These are phyloP conservation scores for Linum lewisii DNA, from an alignment of 345 rosid genomes.

Conservation along the genomic window DNA sequence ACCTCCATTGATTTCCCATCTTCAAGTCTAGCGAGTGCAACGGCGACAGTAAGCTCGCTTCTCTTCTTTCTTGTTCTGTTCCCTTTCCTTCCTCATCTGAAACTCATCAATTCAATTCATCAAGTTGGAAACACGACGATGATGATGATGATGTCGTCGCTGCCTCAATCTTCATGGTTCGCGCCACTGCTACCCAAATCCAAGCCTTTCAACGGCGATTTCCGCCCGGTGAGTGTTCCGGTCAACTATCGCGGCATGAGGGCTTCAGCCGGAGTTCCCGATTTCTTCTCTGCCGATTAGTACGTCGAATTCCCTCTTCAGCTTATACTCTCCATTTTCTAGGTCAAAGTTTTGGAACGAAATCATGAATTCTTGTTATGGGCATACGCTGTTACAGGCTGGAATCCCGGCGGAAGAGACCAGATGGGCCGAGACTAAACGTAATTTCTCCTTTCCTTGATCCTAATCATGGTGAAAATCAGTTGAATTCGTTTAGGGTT, in stretches of 20 bases:
- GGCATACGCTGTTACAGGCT: conserved; percentile 39
- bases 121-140: no score
- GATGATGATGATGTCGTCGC: conserved; percentile 52
- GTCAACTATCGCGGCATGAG: conserved; percentile 31
- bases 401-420: conserved; percentile 76
- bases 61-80: no score
- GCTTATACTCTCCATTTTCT: background rate
- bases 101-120: no score
- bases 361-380: background rate
- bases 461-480: background rate
- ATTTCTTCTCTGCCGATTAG: conserved; percentile 85
- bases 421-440: conserved; percentile 76
- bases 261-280: conserved; percentile 78
- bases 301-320: conserved; percentile 9
- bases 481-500: background rate
- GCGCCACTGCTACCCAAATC: conserved; percentile 24
- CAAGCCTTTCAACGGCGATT: conserved; percentile 23
- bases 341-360: background rate
- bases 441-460: conserved; percentile 29
- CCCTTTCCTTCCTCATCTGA: no score
- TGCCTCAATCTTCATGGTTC: conserved; percentile 27
- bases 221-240: conserved; percentile 15
- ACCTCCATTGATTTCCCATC: no score
- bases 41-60: no score
- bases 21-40: no score